Evolutionary conservation across 805 yeast genomes (phyloP).

Genomic region (Nakazawaea wyomingensis): DNA sequence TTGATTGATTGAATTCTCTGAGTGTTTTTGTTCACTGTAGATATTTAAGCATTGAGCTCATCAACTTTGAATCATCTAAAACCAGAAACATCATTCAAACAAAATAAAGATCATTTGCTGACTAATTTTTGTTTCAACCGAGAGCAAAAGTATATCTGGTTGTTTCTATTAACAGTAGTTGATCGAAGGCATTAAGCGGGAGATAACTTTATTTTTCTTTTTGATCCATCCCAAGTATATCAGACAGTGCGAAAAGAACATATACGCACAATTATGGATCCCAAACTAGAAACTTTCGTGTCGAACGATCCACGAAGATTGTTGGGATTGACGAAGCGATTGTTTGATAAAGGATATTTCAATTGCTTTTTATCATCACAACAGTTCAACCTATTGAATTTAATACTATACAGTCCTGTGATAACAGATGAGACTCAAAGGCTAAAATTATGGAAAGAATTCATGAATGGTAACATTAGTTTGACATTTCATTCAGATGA

Average conservation of each 20-base stretch:
- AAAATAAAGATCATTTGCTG: no score
- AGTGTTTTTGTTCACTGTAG: not conserved
- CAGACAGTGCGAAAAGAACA: not conserved
- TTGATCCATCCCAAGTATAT: no score
- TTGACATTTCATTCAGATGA: slow-evolving; percentile 20
- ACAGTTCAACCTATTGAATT: slow-evolving; percentile 46
- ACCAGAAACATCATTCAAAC: not conserved
- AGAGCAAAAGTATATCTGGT: no score
- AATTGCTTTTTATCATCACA: slow-evolving; percentile 48
- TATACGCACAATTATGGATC: slow-evolving; percentile 1
- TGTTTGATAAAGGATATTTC: slow-evolving; percentile 35
- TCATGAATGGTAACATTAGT: slow-evolving; percentile 36
- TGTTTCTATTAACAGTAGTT: no score
- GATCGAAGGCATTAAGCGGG: no score
- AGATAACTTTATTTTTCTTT: no score
- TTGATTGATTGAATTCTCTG: not conserved
- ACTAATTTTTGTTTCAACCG: no score
- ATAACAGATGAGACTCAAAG: slow-evolving; percentile 16
- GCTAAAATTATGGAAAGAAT: slow-evolving; percentile 37
- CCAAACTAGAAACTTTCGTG: slow-evolving; percentile 15
- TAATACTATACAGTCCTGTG: slow-evolving; percentile 33
- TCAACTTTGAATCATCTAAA: not conserved
- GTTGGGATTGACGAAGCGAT: slow-evolving; percentile 27
- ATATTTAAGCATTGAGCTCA: not conserved
- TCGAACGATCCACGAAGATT: slow-evolving; percentile 23